Conservation (phyloP, 1,284 basidiomycete genomes). For the Tremellales sp. region DNA sequence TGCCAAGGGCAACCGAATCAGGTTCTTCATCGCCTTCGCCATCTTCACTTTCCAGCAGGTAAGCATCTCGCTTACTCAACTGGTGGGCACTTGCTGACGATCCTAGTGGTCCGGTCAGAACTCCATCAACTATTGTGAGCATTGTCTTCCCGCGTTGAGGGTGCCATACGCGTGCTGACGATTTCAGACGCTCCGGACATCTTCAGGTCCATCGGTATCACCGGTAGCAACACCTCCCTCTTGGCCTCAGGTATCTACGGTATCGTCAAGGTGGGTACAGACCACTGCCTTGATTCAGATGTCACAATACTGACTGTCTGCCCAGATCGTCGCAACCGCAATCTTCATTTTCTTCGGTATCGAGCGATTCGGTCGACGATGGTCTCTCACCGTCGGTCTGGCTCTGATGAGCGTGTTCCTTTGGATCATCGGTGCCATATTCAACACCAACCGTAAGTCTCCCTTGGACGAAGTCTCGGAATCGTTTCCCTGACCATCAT, state of each 20-base stretch:
- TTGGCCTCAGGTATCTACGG: conserved; percentile 80
- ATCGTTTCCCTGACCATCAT: too few relatives aligned
- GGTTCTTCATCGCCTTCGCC: conserved; percentile 61
- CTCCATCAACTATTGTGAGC: conserved; percentile 67
- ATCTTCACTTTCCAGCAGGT: conserved; percentile 62
- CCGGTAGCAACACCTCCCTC: conserved; percentile 55
- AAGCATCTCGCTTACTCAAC: too few relatives aligned
- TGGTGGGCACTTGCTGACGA: too few relatives aligned
- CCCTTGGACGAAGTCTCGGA: too few relatives aligned
- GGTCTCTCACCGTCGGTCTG: conserved; percentile 49
- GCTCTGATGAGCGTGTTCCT: conserved; percentile 61
- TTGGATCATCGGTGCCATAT: conserved; percentile 66
- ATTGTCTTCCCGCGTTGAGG: too few relatives aligned
- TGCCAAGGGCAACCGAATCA: conserved; percentile 66
- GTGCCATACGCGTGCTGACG: too few relatives aligned
- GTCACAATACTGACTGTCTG: too few relatives aligned
- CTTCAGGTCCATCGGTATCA: conserved; percentile 55
- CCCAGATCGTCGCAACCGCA: conserved; percentile 59
- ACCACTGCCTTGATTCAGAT: background rate
- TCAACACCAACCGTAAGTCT: conserved; percentile 63
- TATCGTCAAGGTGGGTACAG: conserved; percentile 55
- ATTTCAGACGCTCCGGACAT: conserved; percentile 65
- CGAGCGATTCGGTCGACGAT: conserved; percentile 51
- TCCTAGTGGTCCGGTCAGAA: conserved; percentile 62
- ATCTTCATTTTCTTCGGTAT: conserved; percentile 61